phyloP scores from a whole-genome alignment of 2,329 filamentous ascomycete genomes.

The Pyrenochaeta sp. region DNA sequence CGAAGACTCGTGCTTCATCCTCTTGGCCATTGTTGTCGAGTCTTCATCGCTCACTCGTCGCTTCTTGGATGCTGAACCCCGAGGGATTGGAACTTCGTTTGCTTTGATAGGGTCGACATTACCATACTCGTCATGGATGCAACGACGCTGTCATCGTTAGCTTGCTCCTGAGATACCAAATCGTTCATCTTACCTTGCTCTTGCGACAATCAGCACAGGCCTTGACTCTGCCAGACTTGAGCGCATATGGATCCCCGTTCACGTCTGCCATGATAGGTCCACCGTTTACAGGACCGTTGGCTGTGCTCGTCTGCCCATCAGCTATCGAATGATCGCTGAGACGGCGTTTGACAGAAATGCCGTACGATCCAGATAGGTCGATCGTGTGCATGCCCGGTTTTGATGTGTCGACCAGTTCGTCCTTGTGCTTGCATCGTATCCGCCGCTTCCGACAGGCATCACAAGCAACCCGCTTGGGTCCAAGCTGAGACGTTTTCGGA shows the following conservation, averaged over 20 bases:
- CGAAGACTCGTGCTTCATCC: slow-evolving; percentile 40
- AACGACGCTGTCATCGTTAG: slow-evolving; percentile 63
- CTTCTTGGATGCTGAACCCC: slow-evolving; percentile 65
- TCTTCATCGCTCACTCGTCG: slow-evolving; percentile 54
- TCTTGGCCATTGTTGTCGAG: slow-evolving; percentile 26
- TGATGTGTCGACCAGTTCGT: slow-evolving; percentile 54
- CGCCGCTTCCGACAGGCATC: slow-evolving; percentile 69
- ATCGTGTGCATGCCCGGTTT: slow-evolving; percentile 44
- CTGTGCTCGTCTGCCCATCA: slow-evolving; percentile 24
- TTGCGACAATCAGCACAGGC: slow-evolving; percentile 73
- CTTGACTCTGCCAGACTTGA: slow-evolving; percentile 68
- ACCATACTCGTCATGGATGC: slow-evolving; percentile 71
- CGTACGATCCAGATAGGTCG: slow-evolving; percentile 42
- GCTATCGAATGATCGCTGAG: slow-evolving; percentile 42
- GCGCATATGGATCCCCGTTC: slow-evolving; percentile 52
- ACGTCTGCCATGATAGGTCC: slow-evolving; percentile 45
- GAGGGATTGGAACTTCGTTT: slow-evolving; percentile 67
- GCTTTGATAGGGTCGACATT: slow-evolving; percentile 71
- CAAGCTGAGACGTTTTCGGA: slow-evolving; percentile 66
- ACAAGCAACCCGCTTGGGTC: slow-evolving; percentile 68
- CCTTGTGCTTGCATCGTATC: slow-evolving; percentile 71
- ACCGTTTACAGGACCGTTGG: slow-evolving; percentile 35
- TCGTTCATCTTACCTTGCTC: slow-evolving; percentile 64
- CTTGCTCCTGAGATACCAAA: background rate
- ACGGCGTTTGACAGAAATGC: slow-evolving; percentile 44